A percentile compares a stretch with the other conserved stretches of the same genome.
These are phyloP conservation scores for Alternaria triticimaculans DNA, from an alignment of 2,329 filamentous ascomycete genomes.

Conservation along the genomic window DNA sequence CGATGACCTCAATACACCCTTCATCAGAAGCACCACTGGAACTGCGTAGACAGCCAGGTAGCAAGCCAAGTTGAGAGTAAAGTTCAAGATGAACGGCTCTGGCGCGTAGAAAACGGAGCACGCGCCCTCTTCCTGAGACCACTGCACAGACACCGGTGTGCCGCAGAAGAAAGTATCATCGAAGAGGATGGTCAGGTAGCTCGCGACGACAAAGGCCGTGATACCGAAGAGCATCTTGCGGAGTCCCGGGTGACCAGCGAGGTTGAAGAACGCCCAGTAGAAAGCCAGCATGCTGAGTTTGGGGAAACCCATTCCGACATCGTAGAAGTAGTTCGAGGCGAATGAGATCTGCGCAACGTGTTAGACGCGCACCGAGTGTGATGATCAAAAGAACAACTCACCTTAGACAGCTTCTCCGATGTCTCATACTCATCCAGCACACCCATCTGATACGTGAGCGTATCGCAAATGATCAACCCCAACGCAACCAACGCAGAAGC, in stretches of 20 bases:
- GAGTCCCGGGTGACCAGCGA: slow-evolving; percentile 22
- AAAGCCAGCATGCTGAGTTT: slow-evolving; percentile 36
- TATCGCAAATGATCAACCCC: slow-evolving; percentile 26
- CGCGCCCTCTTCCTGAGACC: slow-evolving; percentile 30
- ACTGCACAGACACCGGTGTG: slow-evolving; percentile 23
- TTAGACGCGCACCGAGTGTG: background rate
- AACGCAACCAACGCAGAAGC: slow-evolving; percentile 16
- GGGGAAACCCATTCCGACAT: slow-evolving; percentile 33
- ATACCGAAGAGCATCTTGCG: slow-evolving; percentile 31
- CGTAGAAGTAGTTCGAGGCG: slow-evolving; percentile 34
- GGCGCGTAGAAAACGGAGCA: slow-evolving; percentile 33
- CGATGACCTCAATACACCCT: slow-evolving; percentile 16
- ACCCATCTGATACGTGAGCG: slow-evolving; percentile 11
- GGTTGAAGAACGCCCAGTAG: slow-evolving; percentile 32
- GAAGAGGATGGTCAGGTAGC: slow-evolving; percentile 29
- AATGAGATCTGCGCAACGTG: slow-evolving; percentile 23
- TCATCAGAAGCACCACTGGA: slow-evolving; percentile 15
- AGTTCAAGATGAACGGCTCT: slow-evolving; percentile 34
- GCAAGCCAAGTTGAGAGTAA: slow-evolving; percentile 30
- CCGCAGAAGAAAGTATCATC: slow-evolving; percentile 34
- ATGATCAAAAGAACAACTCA: background rate
- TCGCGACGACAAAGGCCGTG: slow-evolving; percentile 25
- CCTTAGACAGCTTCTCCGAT: slow-evolving; percentile 27
- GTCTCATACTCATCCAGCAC: slow-evolving; percentile 27
- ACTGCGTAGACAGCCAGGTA: slow-evolving; percentile 28